A percentile compares a stretch with the other conserved stretches of the same genome.
Evolutionary conservation across 345 rosid genomes (phyloP).

Genomic region (Erysimum cheiranthoides): DNA sequence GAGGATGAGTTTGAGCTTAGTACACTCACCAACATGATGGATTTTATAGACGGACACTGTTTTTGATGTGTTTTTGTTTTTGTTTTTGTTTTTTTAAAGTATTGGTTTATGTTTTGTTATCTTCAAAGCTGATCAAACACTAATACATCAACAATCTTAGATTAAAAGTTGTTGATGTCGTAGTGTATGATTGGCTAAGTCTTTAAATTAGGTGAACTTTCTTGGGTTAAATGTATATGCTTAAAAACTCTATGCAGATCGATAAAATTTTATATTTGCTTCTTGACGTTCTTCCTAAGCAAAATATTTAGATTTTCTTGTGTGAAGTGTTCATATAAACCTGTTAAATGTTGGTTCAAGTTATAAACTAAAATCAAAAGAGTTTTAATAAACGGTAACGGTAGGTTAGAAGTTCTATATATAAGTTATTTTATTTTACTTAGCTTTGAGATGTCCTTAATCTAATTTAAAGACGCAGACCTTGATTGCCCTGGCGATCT

Average conservation of each 20-base stretch:
- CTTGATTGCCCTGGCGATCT: conserved; percentile 27
- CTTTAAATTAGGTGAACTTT: conserved; percentile 30
- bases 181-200: conserved; percentile 48
- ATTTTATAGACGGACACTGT: conserved; percentile 50
- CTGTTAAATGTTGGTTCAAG: conserved; percentile 1
- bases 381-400: not conserved
- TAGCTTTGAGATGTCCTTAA: conserved; percentile 4
- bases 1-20: conserved; percentile 52
- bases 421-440: not conserved
- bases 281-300: conserved; percentile 5
- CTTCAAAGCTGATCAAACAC: conserved; percentile 43
- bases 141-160: conserved; percentile 45
- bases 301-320: not conserved
- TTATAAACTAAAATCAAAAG: not conserved
- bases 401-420: not conserved
- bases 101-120: conserved; percentile 29
- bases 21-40: conserved; percentile 50
- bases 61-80: conserved; percentile 28
- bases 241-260: conserved; percentile 21
- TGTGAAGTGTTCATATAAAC: conserved; percentile 8
- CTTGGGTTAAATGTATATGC: conserved; percentile 35
- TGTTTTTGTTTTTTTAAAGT: not conserved
- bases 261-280: conserved; percentile 10
- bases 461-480: conserved; percentile 1
- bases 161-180: conserved; percentile 43